Evolutionary conservation across 352 stramenopile genomes (phyloP), one percentile per base, ranked within the genome.

Genomic region (Phytophthora litchii): DNA sequence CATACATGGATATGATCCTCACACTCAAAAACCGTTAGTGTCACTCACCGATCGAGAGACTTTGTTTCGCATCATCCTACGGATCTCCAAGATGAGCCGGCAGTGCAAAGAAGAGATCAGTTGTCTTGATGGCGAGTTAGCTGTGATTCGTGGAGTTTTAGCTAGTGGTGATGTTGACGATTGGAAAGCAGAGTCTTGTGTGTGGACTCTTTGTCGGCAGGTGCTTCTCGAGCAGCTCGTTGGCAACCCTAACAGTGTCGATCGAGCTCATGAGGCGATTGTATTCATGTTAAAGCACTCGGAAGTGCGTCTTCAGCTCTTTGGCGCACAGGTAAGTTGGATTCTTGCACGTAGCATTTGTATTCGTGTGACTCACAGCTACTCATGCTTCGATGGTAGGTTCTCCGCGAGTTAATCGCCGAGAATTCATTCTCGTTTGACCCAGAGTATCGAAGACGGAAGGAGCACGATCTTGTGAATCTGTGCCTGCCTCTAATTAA

Each of bases 181-280:
- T 36, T 61, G 49, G 50, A 66, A 42, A 61, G 32, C 7, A 25
- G 35, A 52, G 17, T 65, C 44, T 20, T 36, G n/a, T 49, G 43
- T 70, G 27, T 67, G 61, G 57, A 60, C 49, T 11, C 32, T 70
- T 32, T 85, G 80, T 59, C 70, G 74, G 4, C 64, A 74, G 11
- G 59, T 74, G 8, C 54, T 92, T 16, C 43, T 92, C 14, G 78
- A 89, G 45, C 83, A 88, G 64, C 70, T 86, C 19, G 62, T 75
- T 5, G 83, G 77, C 6, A 90, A 89, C 31, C 31, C 59, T 0
- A 54, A 54, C 12, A 65, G 59, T 40, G 38, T 78, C 1, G 59
- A 70, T 1, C 36, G 32, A 34, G 70, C 67, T 1, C 66, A 81
- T 14, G 25, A 48, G 1, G 68, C 52, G 3, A 55, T 90, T 44